These are phyloP conservation scores for Ottelia alismoides DNA, from an alignment of 106 monocot genomes.

Conservation along the genomic window DNA sequence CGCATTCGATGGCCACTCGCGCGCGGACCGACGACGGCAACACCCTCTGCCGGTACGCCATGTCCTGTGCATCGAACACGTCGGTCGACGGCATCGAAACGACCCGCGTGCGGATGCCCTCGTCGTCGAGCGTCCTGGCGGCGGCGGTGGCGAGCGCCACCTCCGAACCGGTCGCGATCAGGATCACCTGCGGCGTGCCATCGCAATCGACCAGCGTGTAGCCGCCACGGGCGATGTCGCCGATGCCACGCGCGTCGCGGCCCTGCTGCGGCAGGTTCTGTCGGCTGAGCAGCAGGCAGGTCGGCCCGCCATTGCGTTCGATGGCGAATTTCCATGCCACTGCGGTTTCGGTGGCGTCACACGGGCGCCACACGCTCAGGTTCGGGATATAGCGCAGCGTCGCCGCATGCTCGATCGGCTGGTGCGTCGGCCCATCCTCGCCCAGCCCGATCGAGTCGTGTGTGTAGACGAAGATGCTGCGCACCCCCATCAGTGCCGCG, in stretches of 20 bases:
- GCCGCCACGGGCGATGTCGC: slow-evolving; percentile 12
- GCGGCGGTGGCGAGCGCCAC: slow-evolving; percentile 13
- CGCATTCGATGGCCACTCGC: slow-evolving; percentile 19
- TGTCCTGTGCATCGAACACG: slow-evolving; percentile 15
- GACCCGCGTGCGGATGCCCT: slow-evolving; percentile 14
- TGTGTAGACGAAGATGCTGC: slow-evolving; percentile 18
- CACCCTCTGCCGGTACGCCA: slow-evolving; percentile 17
- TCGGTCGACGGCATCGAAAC: slow-evolving; percentile 27
- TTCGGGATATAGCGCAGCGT: slow-evolving; percentile 20
- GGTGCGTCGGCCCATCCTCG: too few species aligned
- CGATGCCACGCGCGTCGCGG: slow-evolving; percentile 7
- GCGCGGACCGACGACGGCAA: slow-evolving; percentile 6
- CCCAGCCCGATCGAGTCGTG: slow-evolving; percentile 31
- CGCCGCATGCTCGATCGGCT: slow-evolving; percentile 14
- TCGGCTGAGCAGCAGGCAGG: slow-evolving; percentile 8
- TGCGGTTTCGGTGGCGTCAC: slow-evolving; percentile 22
- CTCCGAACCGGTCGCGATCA: slow-evolving; percentile 23
- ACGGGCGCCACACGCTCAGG: slow-evolving; percentile 15
- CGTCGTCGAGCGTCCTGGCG: slow-evolving; percentile 11
- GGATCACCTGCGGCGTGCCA: slow-evolving; percentile 11
- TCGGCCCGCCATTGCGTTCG: slow-evolving; percentile 6
- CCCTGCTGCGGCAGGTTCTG: slow-evolving; percentile 21
- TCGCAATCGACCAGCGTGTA: slow-evolving; percentile 16
- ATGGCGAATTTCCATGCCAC: slow-evolving; percentile 19
- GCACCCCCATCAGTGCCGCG: slow-evolving; percentile 20